phyloP scores from a whole-genome alignment of 2,329 filamentous ascomycete genomes.

The Apiospora phragmitis region DNA sequence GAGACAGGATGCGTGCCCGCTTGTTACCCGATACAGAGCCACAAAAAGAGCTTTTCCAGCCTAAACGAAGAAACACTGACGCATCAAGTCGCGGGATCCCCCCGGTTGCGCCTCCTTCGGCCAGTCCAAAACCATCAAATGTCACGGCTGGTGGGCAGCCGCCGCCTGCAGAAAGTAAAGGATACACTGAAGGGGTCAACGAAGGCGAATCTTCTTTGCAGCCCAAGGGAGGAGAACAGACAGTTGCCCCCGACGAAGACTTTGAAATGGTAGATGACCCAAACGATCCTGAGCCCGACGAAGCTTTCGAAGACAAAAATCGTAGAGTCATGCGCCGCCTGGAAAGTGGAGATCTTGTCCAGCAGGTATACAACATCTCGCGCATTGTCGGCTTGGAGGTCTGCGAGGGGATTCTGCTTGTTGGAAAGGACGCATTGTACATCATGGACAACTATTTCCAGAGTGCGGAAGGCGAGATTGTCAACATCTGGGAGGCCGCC shows the following conservation, averaged over 20 bases:
- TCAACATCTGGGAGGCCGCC: slow-evolving; percentile 93
- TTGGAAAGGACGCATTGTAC: slow-evolving; percentile 90
- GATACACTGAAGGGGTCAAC: not conserved
- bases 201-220: slow-evolving; percentile 21
- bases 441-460: slow-evolving; percentile 97
- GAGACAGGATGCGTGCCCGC: slow-evolving; percentile 90
- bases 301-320: slow-evolving; percentile 94
- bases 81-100: slow-evolving; percentile 37
- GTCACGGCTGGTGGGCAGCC: slow-evolving; percentile 17
- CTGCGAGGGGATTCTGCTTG: slow-evolving; percentile 87
- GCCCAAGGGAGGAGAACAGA: slow-evolving; percentile 19
- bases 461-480: slow-evolving; percentile 90
- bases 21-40: slow-evolving; percentile 75
- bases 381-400: slow-evolving; percentile 92
- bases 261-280: slow-evolving; percentile 96
- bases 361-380: slow-evolving; percentile 93
- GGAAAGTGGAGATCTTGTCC: slow-evolving; percentile 86
- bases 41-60: slow-evolving; percentile 74
- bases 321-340: slow-evolving; percentile 95
- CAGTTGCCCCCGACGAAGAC: slow-evolving; percentile 71
- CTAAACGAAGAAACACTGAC: slow-evolving; percentile 69
- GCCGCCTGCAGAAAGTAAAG: not conserved
- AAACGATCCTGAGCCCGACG: slow-evolving; percentile 73
- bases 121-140: slow-evolving; percentile 16
- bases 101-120: slow-evolving; percentile 16